Base-by-base conservation (phyloP, 140 eudicot genomes). In the Cichorium intybus region DNA sequence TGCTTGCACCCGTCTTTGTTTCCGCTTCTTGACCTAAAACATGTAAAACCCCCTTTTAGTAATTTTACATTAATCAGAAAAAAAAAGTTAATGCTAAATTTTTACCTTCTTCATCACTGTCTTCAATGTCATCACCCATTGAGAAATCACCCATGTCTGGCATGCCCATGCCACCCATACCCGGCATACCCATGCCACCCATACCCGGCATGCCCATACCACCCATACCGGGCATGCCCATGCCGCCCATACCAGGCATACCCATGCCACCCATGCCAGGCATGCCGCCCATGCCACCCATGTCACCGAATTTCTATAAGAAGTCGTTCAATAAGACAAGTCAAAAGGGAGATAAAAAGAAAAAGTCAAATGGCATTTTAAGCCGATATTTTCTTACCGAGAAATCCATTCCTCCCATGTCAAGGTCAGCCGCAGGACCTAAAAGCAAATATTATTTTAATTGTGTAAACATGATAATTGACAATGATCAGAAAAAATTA, bases 401-500 rank as follows among this genome's bases (percentile, higher is more conserved):
- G 83, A 90, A 90, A 74, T 91, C 97, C 96, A 87, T 85, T 68
- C 95, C 95, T 28, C 83, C 95, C 81, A 80, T 75, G 68, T 81
- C 96, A 26, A 63, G 26, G 21, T 85, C 96, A 4, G 73, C 78
- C 23, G 72, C 76, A 16, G 94, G 80, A 60, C 84, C 95, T 87
- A 60, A 55, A 59, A 18, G 28, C 9, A 66, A 6, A 24, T 21
- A 9, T 17, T 16, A 7, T 17, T n/a, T 14, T 23, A 35, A 0
- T 17, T 17, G 6, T 10, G 22, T 4, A 39, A 2, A 16, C 7
- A 24, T 29, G 26, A 33, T 70, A 31, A 33, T 41, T 48, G n/a
- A n/a, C n/a, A n/a, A n/a, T n/a, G n/a, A n/a, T n/a, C 16, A 47
- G 33, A 15, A 35, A 22, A 49, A 47, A 45, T 3, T 27, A 46